Evolutionary conservation across 345 rosid genomes (phyloP), one percentile per base, ranked within the genome.

Genomic region (Lepidium africanum): DNA sequence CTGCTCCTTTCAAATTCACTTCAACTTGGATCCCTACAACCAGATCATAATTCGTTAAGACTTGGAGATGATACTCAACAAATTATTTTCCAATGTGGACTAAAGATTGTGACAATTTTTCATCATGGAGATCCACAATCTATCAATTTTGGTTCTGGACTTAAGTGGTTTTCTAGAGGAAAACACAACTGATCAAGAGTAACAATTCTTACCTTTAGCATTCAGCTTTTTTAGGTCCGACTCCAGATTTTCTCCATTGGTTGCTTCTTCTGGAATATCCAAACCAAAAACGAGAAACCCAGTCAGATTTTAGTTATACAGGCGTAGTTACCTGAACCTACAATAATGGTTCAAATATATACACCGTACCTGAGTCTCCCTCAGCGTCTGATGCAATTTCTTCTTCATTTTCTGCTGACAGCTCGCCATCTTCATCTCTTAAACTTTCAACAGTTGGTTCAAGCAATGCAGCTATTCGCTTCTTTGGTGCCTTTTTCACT

Each of bases 401-500:
- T 55, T 80, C 96, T 74, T 81, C 98, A 62, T 57, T 79, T 72
- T 80, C 90, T 47, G 76, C 84, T 62, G 78, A 47, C 6, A 53
- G 73, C 36, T 76, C 88, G 21, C 78, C 92, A 71, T 82, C 82
- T 65, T 81, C 91, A 80, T 75, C 97, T 62, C 84, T 82, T 59
- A 79, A 56, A 69, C 79, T 82, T 38, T 83, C 92, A 73, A 15
- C 87, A 48, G 82, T 32, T 21, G 96, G 88, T 78, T 94, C 99
- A 55, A 89, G 72, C 66, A 86, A 81, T 11, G 95, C 91, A 43
- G 90, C 91, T 66, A 87, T 80, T 23, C 86, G 88, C 80, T 89
- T 94, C 82, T 79, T 88, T 30, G 91, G 87, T 3, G 84, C 87
- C 81, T 89, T 93, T 56, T 87, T 94, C 35, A 81, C 55, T 58